Conservation (phyloP, 371 early-diverging fungal species). For the Actinomortierella wolfii region DNA sequence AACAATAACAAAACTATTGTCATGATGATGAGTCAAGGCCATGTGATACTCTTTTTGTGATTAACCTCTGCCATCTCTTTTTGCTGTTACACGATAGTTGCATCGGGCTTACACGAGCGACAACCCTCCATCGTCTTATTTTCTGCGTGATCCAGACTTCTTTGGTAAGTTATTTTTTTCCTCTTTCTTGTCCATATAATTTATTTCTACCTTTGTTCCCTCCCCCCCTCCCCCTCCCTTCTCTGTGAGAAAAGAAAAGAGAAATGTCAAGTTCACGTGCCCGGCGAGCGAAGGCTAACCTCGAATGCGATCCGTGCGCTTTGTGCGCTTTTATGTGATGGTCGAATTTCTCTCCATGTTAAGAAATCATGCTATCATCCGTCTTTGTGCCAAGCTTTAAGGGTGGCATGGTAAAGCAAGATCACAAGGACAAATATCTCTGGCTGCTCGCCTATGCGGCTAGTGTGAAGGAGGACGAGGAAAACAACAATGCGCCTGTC, state of each 20-base stretch:
- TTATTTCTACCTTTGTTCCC: no score
- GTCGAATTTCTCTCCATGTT: no score
- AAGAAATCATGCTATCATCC: conserved; percentile 53
- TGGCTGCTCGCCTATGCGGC: conserved; percentile 67
- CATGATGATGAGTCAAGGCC: no score
- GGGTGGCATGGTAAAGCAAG: conserved; percentile 50
- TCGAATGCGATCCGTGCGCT: no score
- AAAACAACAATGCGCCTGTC: conserved; percentile 8
- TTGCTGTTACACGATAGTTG: conserved; percentile 32
- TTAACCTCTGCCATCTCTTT: neutral
- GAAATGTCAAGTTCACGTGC: no score
- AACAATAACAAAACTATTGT: no score
- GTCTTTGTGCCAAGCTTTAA: conserved; percentile 55
- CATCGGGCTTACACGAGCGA: conserved; percentile 52
- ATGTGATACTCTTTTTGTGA: neutral
- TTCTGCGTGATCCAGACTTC: conserved; percentile 64
- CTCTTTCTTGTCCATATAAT: neutral
- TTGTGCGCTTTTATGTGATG: neutral
- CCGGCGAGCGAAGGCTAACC: no score
- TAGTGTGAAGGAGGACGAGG: conserved; percentile 49
- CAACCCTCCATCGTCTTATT: conserved; percentile 52
- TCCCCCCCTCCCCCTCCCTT: no score
- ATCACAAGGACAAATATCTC: conserved; percentile 62
- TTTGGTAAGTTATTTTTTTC: conserved; percentile 46
- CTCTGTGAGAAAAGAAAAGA: neutral